Evolutionary conservation across 768 basidiomycete species (phyloP), one percentile per base, ranked within the genome.

Genomic region (Leucosporidium yakuticum): DNA sequence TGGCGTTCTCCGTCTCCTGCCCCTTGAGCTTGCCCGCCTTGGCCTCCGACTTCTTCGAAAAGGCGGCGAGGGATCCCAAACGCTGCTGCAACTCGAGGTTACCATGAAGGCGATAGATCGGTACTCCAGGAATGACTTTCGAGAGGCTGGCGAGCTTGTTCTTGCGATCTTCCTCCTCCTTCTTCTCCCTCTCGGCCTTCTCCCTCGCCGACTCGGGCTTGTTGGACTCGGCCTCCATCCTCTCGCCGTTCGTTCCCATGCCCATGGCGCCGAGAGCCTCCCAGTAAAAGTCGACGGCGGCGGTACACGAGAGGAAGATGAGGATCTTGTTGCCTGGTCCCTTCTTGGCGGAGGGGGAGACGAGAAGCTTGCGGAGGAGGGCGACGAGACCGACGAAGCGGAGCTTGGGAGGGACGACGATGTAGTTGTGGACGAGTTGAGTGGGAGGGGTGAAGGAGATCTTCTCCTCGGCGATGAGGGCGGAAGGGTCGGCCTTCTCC

Each of bases 241-340:
- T 59, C 15, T 59, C 75, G 12, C 64, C 69, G 36, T 61, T 76
- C 3, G 73, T 80, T 12, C 82, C 85, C 89, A 95, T 93, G 8
- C 79, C 75, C 25, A 90, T 81, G 7, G 86, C 84, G 0, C 87
- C 88, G 1, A 98, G 79, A 27, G 97, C 80, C 60, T 83, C 85
- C 91, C 91, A 98, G 76, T 95, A 92, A 75, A 91, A 97, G 78
- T 99, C 95, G 23, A 99, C 96, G 4, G 96, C 94, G 79, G 97
- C 95, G 8, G 93, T 98, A 75, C 92, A 97, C 73, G 90, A 95
- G 69, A 99, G 81, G 79, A 99, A 99, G 8, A 99, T 91, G 57
- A 99, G 91, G 64, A 96, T 85, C 78, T 90, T 91, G 51, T 83
- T 82, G 17, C 84, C 84, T 31, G 34, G 48, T 12, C 48, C 72